Evolutionary conservation across 495 filamentous ascomycete species (phyloP), one percentile per base, ranked within the genome.

Genomic region (Neurospora discreta): DNA sequence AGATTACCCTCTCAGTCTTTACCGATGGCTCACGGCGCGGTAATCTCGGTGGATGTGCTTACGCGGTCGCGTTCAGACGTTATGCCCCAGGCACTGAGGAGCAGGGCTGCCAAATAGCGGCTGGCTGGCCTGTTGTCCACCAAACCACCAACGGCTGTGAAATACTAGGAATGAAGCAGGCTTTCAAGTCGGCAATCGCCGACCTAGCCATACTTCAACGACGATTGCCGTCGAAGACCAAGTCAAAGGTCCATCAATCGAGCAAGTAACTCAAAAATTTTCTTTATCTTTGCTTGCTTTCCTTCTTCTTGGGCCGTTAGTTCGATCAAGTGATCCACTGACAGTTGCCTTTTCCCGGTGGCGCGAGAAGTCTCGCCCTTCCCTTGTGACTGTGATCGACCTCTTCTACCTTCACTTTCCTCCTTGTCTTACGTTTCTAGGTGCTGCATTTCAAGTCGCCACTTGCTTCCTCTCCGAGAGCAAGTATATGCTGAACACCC

Each of bases 21-120:
- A 8, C 5, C 3, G 44, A 52, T 2, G 20, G 44, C 20, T 52
- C 44, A 1, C 44, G 3, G n/a, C 20, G 44, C 44, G 8, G 20
- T 5, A 0, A 0, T n/a, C n/a, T n/a, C n/a, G 11, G 10, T 0
- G 23, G 44, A n/a, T n/a, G 44, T 0, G 3, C 44, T 52, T 52
- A 52, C 20, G 44, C 44, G 44, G 20, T 52, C 44, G 10, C 10
- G 0, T 52, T 26, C 44, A 5, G 26, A 0, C 20, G 20, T 3
- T 52, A 52, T 52, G 44, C 20, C 9, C 44, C 44, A 5, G 20
- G 44, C 18, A 52, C n/a, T 1, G 44, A 2, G 1, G 18, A 52
- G 1, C 20, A 52, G 20, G 44, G 3, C 9, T 26, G 44, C 20
- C 5, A 52, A 23, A 11, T 52, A 20, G 0, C 20, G 44, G 44